A percentile compares a stretch with the other conserved stretches of the same genome.
Conservation (phyloP, 257 asterid genomes). For the Solanum tarijense region DNA sequence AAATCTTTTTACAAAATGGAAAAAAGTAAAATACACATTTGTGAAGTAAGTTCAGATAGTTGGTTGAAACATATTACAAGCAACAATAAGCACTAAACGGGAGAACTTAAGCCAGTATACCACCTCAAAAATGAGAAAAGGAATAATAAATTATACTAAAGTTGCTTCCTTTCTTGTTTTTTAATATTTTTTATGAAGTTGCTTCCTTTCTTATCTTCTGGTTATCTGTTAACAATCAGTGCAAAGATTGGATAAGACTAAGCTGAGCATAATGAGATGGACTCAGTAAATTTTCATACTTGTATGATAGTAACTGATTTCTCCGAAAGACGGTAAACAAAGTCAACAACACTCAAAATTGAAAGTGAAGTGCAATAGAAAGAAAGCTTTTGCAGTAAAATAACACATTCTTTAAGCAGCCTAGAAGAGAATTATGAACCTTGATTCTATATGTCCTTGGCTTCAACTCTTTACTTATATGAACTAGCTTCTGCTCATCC, state of each 20-base stretch:
- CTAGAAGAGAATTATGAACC: constrained; percentile 18
- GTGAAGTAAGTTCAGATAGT: neutral
- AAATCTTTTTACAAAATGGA: neutral
- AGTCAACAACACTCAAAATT: neutral
- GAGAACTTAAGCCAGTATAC: neutral
- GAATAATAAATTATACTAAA: neutral
- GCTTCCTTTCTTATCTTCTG: neutral
- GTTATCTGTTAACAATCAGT: neutral
- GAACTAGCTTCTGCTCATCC: constrained; percentile 62
- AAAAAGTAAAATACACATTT: no score
- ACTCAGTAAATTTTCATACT: neutral
- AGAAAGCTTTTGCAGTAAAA: neutral
- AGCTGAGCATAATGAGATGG: neutral
- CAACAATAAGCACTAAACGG: neutral
- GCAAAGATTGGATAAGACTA: neutral
- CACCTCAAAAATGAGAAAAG: neutral
- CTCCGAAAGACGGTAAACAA: neutral
- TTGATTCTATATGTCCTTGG: constrained; percentile 90
- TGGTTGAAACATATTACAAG: neutral
- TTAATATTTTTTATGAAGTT: neutral
- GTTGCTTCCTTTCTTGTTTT: neutral
- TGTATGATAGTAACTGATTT: neutral
- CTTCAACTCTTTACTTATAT: constrained; percentile 60
- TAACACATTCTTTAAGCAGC: neutral
- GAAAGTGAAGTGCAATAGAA: neutral